Evolutionary conservation across 2,329 filamentous ascomycete species (phyloP).

Genomic region (Aspergillus hortae): DNA sequence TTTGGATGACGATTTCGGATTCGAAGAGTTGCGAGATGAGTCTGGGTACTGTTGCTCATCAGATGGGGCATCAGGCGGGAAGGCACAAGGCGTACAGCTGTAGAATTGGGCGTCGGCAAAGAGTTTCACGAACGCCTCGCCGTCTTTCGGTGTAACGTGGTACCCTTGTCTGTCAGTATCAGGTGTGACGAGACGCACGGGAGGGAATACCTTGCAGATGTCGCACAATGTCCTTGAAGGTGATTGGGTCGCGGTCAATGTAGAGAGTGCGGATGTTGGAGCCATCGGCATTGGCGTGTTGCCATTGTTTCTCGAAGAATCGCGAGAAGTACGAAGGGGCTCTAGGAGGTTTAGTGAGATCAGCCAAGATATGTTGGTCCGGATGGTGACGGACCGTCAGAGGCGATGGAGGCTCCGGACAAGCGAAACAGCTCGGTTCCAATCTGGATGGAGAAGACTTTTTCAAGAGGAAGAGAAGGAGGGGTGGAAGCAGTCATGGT

Average conservation of each 20-base stretch:
- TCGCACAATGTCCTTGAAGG: constrained; percentile 82
- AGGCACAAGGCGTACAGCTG: constrained; percentile 56
- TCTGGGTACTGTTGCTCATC: constrained; percentile 64
- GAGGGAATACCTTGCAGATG: constrained; percentile 67
- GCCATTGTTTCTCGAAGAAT: constrained; percentile 83
- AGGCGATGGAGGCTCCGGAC: constrained; percentile 67
- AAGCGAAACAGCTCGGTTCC: constrained; percentile 66
- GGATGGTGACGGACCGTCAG: constrained; percentile 58
- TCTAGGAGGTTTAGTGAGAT: constrained; percentile 53
- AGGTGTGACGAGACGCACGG: not conserved
- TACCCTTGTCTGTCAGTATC: constrained; percentile 55
- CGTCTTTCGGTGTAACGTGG: constrained; percentile 76
- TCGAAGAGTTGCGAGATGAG: constrained; percentile 88
- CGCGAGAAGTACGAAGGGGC: constrained; percentile 95
- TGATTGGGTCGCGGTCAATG: constrained; percentile 87
- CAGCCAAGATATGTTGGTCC: not conserved
- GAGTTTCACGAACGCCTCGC: constrained; percentile 82
- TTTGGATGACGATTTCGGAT: constrained; percentile 81
- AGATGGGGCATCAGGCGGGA: not conserved
- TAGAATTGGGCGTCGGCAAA: constrained; percentile 97
- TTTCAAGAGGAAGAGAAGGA: constrained; percentile 50
- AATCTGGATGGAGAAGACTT: constrained; percentile 68
- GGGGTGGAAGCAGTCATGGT: constrained; percentile 2
- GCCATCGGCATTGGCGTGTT: constrained; percentile 54
- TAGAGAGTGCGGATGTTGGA: constrained; percentile 73